Evolutionary conservation across 192 early-diverging fungal genomes (phyloP), one percentile per base, ranked within the genome.

Genomic region (Linnemannia hyalina): DNA sequence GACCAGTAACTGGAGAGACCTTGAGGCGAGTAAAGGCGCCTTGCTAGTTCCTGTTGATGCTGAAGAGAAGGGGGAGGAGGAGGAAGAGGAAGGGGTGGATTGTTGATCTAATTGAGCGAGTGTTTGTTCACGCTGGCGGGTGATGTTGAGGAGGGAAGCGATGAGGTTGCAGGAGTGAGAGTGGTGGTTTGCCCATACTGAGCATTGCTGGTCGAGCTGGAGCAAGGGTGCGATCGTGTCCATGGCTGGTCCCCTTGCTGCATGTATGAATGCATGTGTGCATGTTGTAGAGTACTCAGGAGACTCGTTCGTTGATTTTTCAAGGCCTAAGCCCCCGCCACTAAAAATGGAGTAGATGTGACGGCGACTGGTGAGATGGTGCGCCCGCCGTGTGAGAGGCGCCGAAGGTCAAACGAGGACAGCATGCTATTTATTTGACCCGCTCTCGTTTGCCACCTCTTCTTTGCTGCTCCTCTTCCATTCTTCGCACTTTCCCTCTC

Each of bases 131-230:
- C 84, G 77, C 36, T 86, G 84, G 11, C 80, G 78, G 16, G 71
- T 81, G 60, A 86, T 86, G 54, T 86, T 86, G 41, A 81, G 70
- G 15, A 86, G 72, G 20, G 84, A 86, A 0, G 76, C 84, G 13
- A 86, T 26, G 23, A 86, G 57, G 36, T 86, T 86, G 72, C 84
- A 86, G 6, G 84, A 86, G 49, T 86, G 84, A 3, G 84, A 72
- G 57, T 86, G 84, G 0, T 86, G 84, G 23, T 77, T 77, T 41
- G 84, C 74, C 84, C 84, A 86, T 13, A 72, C 41, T 41, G 69
- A 78, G 68, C 84, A 86, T 77, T 86, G 79, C 29, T 86, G 60
- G 57, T 86, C 84, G 20, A 86, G 76, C 38, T 86, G 84, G 20
- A 78, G 75, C 2, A 86, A 36, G 54, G 71, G 46, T 47, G 75